Conservation (phyloP, 352 stramenopile species). For the Pythium vanterpoolii region DNA sequence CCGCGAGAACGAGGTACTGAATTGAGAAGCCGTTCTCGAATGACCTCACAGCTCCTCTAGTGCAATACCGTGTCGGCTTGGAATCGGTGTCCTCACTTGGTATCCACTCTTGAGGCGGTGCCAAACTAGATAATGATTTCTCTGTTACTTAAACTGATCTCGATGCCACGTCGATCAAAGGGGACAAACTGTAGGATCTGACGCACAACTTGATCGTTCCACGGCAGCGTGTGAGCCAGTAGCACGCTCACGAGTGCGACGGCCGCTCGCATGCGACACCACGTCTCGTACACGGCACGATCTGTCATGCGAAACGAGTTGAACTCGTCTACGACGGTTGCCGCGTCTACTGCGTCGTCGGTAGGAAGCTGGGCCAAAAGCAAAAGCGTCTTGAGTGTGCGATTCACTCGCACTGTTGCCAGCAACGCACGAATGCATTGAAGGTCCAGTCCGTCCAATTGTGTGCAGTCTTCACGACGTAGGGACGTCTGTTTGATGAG, state of each 20-base stretch:
- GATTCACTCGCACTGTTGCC: not conserved
- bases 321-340: not conserved
- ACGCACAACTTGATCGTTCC: not conserved
- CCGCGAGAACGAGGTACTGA: too few species aligned
- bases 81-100: too few species aligned
- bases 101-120: too few species aligned
- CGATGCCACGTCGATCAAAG: not conserved
- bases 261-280: not conserved
- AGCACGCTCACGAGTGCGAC: not conserved
- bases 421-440: not conserved
- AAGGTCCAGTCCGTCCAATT: not conserved
- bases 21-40: too few species aligned
- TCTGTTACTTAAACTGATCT: not conserved
- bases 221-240: not conserved
- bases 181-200: conserved; percentile 1
- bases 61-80: too few species aligned
- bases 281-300: not conserved
- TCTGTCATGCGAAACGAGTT: not conserved
- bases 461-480: not conserved
- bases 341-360: not conserved
- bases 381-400: not conserved
- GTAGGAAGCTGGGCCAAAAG: not conserved
- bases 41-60: too few species aligned
- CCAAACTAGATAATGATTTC: too few species aligned
- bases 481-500: not conserved